phyloP scores from a whole-genome alignment of 2,329 filamentous ascomycete genomes.

The Coniochaeta hoffmannii region DNA sequence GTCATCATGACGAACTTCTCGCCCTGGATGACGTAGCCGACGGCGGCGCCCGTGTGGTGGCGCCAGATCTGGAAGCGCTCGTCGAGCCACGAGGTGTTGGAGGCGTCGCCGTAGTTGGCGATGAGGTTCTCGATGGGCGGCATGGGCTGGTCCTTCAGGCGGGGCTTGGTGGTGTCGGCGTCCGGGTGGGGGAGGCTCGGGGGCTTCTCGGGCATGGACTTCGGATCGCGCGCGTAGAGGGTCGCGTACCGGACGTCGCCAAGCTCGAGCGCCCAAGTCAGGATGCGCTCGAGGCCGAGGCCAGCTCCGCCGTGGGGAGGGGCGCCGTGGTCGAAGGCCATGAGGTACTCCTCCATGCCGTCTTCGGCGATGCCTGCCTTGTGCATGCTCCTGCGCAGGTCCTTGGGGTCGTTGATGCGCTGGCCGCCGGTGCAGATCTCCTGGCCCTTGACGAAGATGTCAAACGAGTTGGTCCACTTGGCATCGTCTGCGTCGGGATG shows the following conservation, averaged over 20 bases:
- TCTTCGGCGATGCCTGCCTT: slow-evolving; percentile 67
- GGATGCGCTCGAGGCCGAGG: slow-evolving; percentile 80
- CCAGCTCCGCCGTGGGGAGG: slow-evolving; percentile 87
- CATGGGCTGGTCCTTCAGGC: slow-evolving; percentile 39
- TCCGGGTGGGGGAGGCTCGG: slow-evolving; percentile 75
- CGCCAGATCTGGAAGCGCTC: slow-evolving; percentile 85
- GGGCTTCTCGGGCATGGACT: slow-evolving; percentile 66
- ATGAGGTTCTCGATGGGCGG: slow-evolving; percentile 81
- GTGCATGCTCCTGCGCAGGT: slow-evolving; percentile 72
- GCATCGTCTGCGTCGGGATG: slow-evolving; percentile 72
- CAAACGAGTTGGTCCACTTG: slow-evolving; percentile 81
- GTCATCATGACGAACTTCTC: slow-evolving; percentile 74
- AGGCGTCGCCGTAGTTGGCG: slow-evolving; percentile 90
- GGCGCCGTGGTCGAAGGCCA: slow-evolving; percentile 80
- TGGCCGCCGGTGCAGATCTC: slow-evolving; percentile 90
- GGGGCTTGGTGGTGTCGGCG: slow-evolving; percentile 62
- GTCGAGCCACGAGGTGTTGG: slow-evolving; percentile 90
- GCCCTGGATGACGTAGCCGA: slow-evolving; percentile 60
- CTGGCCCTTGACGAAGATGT: slow-evolving; percentile 89
- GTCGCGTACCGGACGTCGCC: slow-evolving; percentile 87
- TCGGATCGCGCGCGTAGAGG: slow-evolving; percentile 81
- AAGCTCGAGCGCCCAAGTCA: slow-evolving; percentile 78
- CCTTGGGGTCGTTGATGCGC: slow-evolving; percentile 74
- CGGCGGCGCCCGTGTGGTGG: slow-evolving; percentile 73
- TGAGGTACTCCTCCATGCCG: slow-evolving; percentile 86